Conservation (phyloP, 495 filamentous ascomycete genomes). For the Trypethelium eluteriae region DNA sequence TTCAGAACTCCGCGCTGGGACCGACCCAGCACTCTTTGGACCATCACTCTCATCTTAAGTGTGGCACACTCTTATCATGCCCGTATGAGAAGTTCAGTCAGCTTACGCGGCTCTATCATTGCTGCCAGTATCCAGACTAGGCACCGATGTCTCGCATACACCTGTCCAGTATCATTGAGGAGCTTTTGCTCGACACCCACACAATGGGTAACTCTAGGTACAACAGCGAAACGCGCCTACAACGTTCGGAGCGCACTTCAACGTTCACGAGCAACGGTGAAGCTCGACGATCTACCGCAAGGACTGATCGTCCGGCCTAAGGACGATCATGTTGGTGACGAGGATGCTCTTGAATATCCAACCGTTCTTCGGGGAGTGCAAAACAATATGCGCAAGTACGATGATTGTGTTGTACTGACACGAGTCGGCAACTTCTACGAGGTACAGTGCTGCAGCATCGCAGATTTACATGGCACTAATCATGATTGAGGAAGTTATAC, state of each 20-base stretch:
- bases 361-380: slow-evolving; percentile 83
- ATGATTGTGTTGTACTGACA: slow-evolving; percentile 81
- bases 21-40: too few species aligned
- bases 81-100: background rate
- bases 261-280: slow-evolving; percentile 8
- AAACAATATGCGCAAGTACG: slow-evolving; percentile 83
- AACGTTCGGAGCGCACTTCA: background rate
- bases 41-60: background rate
- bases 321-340: slow-evolving; percentile 17
- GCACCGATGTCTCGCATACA: background rate
- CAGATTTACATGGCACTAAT: slow-evolving; percentile 7
- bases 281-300: slow-evolving; percentile 25
- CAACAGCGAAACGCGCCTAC: background rate
- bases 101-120: too few species aligned
- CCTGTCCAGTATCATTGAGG: background rate
- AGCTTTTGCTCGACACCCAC: background rate
- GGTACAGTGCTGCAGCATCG: slow-evolving; percentile 30
- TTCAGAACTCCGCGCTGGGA: background rate
- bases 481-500: slow-evolving; percentile 53
- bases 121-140: background rate
- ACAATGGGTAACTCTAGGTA: background rate
- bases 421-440: slow-evolving; percentile 94
- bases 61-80: background rate
- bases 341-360: slow-evolving; percentile 62
- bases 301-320: slow-evolving; percentile 14